Evolutionary conservation across 208 protist species (phyloP).

Genomic region (Balamuthia mandrillaris): DNA sequence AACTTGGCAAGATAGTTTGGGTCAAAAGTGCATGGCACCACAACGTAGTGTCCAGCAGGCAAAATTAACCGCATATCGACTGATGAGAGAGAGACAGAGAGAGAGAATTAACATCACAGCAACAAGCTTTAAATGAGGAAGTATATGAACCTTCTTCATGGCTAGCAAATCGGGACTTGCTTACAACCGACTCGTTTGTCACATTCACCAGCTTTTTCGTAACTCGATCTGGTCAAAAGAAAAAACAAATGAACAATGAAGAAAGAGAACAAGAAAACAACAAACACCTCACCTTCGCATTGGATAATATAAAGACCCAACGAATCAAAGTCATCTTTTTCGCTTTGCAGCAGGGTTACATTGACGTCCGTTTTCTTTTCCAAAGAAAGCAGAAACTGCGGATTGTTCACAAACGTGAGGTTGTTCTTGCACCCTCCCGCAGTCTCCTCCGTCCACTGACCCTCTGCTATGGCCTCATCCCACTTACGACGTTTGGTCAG

Average conservation of each 20-base stretch:
- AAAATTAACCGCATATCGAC: too few relatives aligned
- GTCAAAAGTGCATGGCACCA: slow-evolving; percentile 32
- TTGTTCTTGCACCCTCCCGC: slow-evolving; percentile 16
- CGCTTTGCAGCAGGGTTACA: not conserved
- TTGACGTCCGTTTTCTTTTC: not conserved
- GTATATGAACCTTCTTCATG: too few relatives aligned
- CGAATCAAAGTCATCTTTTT: not conserved
- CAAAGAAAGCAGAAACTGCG: not conserved
- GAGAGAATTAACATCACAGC: not conserved
- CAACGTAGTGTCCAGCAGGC: slow-evolving; percentile 18
- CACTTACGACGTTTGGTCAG: not conserved
- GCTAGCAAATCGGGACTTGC: too few relatives aligned
- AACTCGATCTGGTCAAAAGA: too few relatives aligned
- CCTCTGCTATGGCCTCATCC: not conserved
- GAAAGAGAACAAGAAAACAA: too few relatives aligned
- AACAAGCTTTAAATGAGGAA: too few relatives aligned
- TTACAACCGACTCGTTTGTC: too few relatives aligned
- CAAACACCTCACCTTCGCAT: not conserved
- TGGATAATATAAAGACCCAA: not conserved
- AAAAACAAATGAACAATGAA: too few relatives aligned
- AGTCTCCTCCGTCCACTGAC: not conserved
- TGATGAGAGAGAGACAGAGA: not conserved
- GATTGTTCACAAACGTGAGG: not conserved
- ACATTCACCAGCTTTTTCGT: too few relatives aligned
- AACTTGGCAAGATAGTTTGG: slow-evolving; percentile 15